Percentiles rank a stretch among this genome's conserved stretches.
phyloP scores from a whole-genome alignment of 169 alveolate species.

The Plasmodium gallinaceum region DNA sequence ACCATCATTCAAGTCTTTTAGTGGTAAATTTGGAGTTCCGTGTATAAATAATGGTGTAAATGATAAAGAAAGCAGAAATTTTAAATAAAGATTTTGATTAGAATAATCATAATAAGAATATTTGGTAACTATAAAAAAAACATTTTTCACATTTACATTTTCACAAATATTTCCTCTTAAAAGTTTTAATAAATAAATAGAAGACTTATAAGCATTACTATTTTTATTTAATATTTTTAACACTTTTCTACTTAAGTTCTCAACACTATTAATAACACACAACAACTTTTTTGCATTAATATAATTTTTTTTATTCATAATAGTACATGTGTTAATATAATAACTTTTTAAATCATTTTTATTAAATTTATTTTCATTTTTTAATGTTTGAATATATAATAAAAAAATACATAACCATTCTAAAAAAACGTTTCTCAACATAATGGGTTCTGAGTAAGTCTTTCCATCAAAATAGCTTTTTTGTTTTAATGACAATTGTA shows the following conservation, averaged over 20 bases:
- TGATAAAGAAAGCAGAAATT: conserved; percentile 26
- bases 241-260: conserved; percentile 18
- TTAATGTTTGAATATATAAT: conserved; percentile 21
- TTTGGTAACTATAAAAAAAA: conserved; percentile 19
- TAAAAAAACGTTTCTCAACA: conserved; percentile 38
- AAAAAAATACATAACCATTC: conserved; percentile 45
- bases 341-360: conserved; percentile 9
- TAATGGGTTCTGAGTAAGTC: conserved; percentile 34
- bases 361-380: conserved; percentile 15
- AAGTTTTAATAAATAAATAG: conserved; percentile 7
- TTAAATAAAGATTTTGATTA: conserved; percentile 31
- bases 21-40: conserved; percentile 36
- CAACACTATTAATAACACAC: conserved; percentile 36
- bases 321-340: conserved; percentile 22
- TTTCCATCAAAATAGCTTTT: conserved; percentile 41
- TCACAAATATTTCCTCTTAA: background rate
- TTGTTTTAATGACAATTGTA: conserved; percentile 26
- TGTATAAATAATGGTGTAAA: conserved; percentile 58
- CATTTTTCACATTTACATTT: conserved; percentile 6
- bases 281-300: conserved; percentile 32
- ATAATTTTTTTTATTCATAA: conserved; percentile 32
- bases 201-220: conserved; percentile 41
- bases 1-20: conserved; percentile 9
- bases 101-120: conserved; percentile 24
- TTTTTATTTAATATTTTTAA: conserved; percentile 5